Evolutionary conservation across 345 rosid genomes (phyloP).

Genomic region (Draba incana): DNA sequence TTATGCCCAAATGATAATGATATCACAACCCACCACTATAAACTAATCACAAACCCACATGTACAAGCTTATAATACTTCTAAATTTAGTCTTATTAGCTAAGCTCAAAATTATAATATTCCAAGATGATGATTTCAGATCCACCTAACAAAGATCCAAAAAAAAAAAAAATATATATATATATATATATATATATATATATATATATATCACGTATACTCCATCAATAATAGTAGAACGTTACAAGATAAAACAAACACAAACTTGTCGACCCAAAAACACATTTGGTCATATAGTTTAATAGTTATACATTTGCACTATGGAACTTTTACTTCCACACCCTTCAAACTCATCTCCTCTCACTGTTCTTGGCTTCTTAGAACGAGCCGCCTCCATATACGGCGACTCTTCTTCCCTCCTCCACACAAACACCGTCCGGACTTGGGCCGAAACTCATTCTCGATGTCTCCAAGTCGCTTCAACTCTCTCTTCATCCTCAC

Average conservation of each 20-base stretch:
- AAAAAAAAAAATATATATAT: background rate
- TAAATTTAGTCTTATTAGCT: background rate
- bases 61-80: background rate
- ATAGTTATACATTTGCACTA: background rate
- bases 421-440: conserved; percentile 45
- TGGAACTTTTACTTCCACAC: conserved; percentile 51
- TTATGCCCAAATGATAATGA: background rate
- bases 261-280: background rate
- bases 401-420: conserved; percentile 57
- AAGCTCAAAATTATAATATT: conserved; percentile 16
- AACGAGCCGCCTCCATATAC: conserved; percentile 58
- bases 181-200: background rate
- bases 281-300: conserved; percentile 3
- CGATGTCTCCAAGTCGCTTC: conserved; percentile 72
- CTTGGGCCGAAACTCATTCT: conserved; percentile 62
- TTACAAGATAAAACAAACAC: background rate
- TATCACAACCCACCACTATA: background rate
- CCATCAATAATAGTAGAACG: background rate
- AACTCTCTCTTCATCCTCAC: conserved; percentile 51
- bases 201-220: background rate
- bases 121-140: conserved; percentile 7
- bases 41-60: background rate
- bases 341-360: conserved; percentile 56
- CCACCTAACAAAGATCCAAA: background rate
- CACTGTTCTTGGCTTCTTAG: conserved; percentile 55